These are phyloP conservation scores for Gracilaria caudata DNA, from an alignment of 23 red algal species.

Conservation along the genomic window DNA sequence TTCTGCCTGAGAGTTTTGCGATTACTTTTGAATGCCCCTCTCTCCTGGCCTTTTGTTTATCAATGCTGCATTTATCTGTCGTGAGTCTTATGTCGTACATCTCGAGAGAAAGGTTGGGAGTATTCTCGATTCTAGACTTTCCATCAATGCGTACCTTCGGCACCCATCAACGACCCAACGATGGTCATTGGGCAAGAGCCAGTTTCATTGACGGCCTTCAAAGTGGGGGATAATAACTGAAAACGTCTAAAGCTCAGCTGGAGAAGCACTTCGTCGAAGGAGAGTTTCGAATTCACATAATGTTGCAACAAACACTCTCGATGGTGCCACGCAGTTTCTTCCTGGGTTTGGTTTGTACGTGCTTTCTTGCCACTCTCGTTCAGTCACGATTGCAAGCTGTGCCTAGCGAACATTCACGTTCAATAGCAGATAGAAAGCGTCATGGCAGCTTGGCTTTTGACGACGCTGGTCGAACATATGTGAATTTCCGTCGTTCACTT, in stretches of 20 bases:
- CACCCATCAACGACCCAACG: not conserved
- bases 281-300: not conserved
- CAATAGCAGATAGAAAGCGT: not conserved
- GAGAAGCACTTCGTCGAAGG: not conserved
- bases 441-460: not conserved
- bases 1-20: not conserved
- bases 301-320: not conserved
- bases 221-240: not conserved
- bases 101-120: not conserved
- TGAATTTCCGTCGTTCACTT: not conserved
- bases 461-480: not conserved
- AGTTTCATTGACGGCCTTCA: not conserved
- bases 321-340: not conserved
- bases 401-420: not conserved
- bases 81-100: conserved; percentile 5
- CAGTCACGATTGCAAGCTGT: not conserved
- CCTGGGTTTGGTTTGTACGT: not conserved
- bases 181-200: not conserved
- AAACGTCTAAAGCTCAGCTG: not conserved
- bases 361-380: not conserved
- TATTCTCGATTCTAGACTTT: not conserved
- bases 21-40: not conserved
- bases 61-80: not conserved
- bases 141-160: not conserved
- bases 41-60: conserved; percentile 7